Conservation (phyloP, 139 green algal species). For the Ettlia oleoabundans region DNA sequence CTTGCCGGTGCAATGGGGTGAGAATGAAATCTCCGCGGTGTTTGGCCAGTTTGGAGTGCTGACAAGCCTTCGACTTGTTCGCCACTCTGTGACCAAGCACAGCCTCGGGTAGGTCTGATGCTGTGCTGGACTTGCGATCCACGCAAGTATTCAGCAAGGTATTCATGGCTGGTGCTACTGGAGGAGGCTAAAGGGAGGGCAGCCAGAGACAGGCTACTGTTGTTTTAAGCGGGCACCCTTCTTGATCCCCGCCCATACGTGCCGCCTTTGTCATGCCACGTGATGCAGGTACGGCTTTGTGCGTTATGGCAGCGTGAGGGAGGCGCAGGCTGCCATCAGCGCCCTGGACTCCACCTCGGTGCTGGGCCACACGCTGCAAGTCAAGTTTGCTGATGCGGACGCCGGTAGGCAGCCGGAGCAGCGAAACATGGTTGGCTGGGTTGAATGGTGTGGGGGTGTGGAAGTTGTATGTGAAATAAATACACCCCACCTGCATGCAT, state of each 20-base stretch:
- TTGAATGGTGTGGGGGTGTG: no score
- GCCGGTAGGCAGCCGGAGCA: conserved; percentile 12
- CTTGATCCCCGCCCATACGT: no score
- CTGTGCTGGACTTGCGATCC: neutral
- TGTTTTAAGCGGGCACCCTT: no score
- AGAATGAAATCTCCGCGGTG: conserved; percentile 40
- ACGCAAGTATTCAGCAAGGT: no score
- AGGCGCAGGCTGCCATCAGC: conserved; percentile 43
- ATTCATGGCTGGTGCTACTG: neutral
- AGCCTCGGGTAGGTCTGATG: conserved; percentile 36
- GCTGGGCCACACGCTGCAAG: conserved; percentile 47
- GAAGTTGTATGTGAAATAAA: no score
- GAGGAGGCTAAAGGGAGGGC: neutral
- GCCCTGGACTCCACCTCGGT: conserved; percentile 37
- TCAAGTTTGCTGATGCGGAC: conserved; percentile 57
- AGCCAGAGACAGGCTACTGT: no score
- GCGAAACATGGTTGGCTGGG: no score
- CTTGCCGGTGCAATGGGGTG: conserved; percentile 46
- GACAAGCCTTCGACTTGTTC: conserved; percentile 40
- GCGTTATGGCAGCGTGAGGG: conserved; percentile 18
- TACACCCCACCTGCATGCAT: no score
- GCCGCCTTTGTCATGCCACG: neutral
- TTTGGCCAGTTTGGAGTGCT: conserved; percentile 44
- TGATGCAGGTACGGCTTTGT: conserved; percentile 53
- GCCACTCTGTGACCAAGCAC: conserved; percentile 46